Conservation (phyloP, 2,329 filamentous ascomycete species). For the Davidsoniella neocaledoniae region DNA sequence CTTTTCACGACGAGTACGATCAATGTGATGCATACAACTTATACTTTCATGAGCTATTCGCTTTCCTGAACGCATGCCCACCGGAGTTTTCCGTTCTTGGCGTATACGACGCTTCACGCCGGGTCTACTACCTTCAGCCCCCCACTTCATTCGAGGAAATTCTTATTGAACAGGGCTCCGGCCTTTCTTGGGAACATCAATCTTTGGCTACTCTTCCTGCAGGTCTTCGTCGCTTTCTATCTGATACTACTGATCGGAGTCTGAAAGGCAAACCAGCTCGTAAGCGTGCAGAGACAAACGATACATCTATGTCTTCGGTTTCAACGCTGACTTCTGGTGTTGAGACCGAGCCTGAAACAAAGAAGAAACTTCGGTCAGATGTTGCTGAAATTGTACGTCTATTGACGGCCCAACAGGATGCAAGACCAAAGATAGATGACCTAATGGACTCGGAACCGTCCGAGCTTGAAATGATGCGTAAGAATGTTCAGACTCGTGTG, state of each 20-base stretch:
- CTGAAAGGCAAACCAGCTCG: no score
- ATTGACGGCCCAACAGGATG: slow-evolving; percentile 8
- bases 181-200: not conserved
- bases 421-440: slow-evolving; percentile 1
- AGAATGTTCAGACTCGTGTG: slow-evolving; percentile 2
- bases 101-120: slow-evolving; percentile 11
- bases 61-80: slow-evolving; percentile 9
- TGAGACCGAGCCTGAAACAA: slow-evolving; percentile 11
- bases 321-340: slow-evolving; percentile 4
- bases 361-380: slow-evolving; percentile 11
- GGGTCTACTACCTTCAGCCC: slow-evolving; percentile 12
- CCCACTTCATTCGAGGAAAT: slow-evolving; percentile 10
- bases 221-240: slow-evolving; percentile 11
- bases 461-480: slow-evolving; percentile 6
- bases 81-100: slow-evolving; percentile 10
- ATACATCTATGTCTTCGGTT: not conserved
- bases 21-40: slow-evolving; percentile 11
- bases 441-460: not conserved
- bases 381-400: slow-evolving; percentile 10
- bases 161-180: not conserved
- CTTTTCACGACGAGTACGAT: slow-evolving; percentile 3
- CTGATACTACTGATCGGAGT: slow-evolving; percentile 1
- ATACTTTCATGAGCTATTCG: slow-evolving; percentile 9
- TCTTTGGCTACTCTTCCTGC: slow-evolving; percentile 6
- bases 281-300: not conserved